Percentiles rank a stretch among this genome's conserved stretches.
Evolutionary conservation across 257 asterid genomes (phyloP).

Genomic region (Salvia rosmarinus): DNA sequence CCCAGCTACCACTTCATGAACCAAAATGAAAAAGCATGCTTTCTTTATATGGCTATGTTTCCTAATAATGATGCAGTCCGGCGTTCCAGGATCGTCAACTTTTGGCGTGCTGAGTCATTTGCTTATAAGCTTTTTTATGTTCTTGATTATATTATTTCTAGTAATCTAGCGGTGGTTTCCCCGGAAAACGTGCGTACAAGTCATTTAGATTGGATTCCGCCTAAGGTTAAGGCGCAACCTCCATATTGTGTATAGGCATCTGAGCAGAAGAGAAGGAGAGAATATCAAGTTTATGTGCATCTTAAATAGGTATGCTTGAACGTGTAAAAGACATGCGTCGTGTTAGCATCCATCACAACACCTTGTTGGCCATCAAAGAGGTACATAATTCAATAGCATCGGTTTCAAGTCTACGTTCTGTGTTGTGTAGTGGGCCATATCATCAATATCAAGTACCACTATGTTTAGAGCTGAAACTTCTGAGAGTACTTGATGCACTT

Average conservation of each 20-base stretch:
- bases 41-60: not conserved
- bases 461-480: not conserved
- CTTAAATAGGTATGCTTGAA: not conserved
- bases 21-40: not conserved
- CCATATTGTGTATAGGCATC: constrained; percentile 14
- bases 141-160: not conserved
- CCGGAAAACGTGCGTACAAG: no score
- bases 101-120: constrained; percentile 6
- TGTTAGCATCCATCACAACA: not conserved
- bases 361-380: not conserved
- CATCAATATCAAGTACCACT: not conserved
- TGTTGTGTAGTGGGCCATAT: not conserved
- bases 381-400: not conserved
- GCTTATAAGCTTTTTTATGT: not conserved
- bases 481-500: constrained; percentile 11
- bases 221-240: not conserved
- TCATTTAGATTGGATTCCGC: no score
- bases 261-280: not conserved
- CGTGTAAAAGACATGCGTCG: not conserved
- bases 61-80: constrained; percentile 12
- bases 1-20: constrained; percentile 32
- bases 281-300: not conserved
- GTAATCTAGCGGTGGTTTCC: not conserved
- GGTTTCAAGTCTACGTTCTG: not conserved
- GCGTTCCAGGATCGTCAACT: not conserved